Evolutionary conservation across 352 stramenopile species (phyloP).

Genomic region (Globisporangium perplexum): DNA sequence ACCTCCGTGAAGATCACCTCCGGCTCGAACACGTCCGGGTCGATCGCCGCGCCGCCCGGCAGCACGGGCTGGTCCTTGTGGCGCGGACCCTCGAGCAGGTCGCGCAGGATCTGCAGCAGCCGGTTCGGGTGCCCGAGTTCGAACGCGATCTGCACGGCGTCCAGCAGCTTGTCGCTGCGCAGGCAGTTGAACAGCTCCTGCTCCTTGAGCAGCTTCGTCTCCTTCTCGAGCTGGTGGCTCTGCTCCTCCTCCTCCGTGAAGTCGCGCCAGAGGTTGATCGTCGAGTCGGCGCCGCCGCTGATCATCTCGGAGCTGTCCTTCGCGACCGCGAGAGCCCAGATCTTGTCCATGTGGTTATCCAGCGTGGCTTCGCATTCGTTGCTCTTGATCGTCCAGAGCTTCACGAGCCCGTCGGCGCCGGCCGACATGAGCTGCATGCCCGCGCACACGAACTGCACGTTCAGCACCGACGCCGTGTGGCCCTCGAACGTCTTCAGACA

Average conservation of each 20-base stretch:
- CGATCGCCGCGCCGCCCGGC: conserved; percentile 24
- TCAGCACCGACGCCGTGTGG: conserved; percentile 87
- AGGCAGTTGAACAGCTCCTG: conserved; percentile 95
- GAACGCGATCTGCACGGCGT: conserved; percentile 86
- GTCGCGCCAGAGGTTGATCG: conserved; percentile 93
- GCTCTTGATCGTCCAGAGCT: conserved; percentile 97
- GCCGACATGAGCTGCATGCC: conserved; percentile 94
- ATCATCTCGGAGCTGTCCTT: conserved; percentile 88
- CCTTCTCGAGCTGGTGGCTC: conserved; percentile 67
- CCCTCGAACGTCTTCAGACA: conserved; percentile 97
- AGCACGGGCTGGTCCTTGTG: conserved; percentile 53
- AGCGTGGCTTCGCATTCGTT: conserved; percentile 97
- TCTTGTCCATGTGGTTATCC: conserved; percentile 96
- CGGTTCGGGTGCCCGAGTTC: conserved; percentile 92
- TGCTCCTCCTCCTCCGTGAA: conserved; percentile 91
- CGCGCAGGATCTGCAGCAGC: conserved; percentile 88
- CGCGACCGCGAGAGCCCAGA: conserved; percentile 94
- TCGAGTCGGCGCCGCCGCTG: conserved; percentile 93
- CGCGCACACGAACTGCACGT: conserved; percentile 84
- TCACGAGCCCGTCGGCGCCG: conserved; percentile 95
- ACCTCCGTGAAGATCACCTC: conserved; percentile 60
- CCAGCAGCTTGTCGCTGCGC: conserved; percentile 85
- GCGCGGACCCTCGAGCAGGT: conserved; percentile 72
- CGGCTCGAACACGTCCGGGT: conserved; percentile 51
- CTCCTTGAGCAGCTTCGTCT: conserved; percentile 92